Evolutionary conservation across 768 basidiomycete genomes (phyloP), one percentile per base, ranked within the genome.

Genomic region (Dentipellis sp.): DNA sequence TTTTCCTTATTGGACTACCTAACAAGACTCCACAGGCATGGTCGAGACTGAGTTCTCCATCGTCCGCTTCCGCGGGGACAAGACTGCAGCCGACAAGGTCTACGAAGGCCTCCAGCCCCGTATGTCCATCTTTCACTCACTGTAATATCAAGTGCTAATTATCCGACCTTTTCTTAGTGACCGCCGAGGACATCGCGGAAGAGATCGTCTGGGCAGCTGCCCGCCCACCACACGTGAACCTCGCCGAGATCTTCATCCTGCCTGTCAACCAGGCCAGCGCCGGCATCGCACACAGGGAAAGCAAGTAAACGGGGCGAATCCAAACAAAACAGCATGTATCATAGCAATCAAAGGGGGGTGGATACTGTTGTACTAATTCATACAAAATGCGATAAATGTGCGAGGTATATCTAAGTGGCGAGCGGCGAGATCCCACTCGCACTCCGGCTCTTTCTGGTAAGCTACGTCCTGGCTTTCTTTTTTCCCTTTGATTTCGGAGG

Each of bases 121-220:
- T 94, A 66, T 68, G 89, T 73, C 8, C 21, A 19, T 16, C 34
- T 21, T 16, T 23, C 16, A n/a, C 12, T 8, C 22, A 40, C n/a
- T 39, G 19, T 10, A n/a, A 8, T 14, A 29, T 38, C 36, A 10
- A 12, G 22, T 16, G 47, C 23, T 58, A 42, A 48, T 36, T 17
- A 29, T 54, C 35, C 21, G 54, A 56, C 52, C 29, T 16, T 10
- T 16, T 22, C 51, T 35, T 64, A 94, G 90, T 95, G 69, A 78
- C 80, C 6, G 83, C 86, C 7, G 78, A 86, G 58, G 94, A 97
- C 66, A 87, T 97, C 48, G 97, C 97, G 1, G 97, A 99, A 68
- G 94, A 98, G 71, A 94, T 99, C 65, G 93, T 95, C 17, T 99
- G 95, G 95, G 85, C 85, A 12, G 95, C 97, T 17, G 78, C 88